Evolutionary conservation across 306 rosid genomes (phyloP).

Genomic region (Glycyrrhiza uralensis): DNA sequence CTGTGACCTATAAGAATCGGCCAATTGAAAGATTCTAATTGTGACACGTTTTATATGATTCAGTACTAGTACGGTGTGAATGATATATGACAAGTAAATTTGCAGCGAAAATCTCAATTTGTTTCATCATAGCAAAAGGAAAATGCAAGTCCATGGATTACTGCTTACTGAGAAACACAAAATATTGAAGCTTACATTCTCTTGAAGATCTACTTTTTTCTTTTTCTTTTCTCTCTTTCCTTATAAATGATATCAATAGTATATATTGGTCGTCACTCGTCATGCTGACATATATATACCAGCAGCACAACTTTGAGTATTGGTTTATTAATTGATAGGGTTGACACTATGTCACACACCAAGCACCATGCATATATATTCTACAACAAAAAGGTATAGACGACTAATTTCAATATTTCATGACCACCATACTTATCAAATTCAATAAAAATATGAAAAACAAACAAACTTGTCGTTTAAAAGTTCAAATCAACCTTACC

Average conservation of each 20-base stretch:
- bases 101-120: neutral
- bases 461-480: neutral
- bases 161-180: neutral
- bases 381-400: neutral
- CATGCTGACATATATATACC: slow-evolving; percentile 27
- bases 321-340: neutral
- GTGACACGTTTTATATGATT: slow-evolving; percentile 5
- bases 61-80: neutral
- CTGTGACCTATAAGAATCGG: neutral
- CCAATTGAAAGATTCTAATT: neutral
- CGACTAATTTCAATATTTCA: slow-evolving; percentile 9
- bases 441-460: neutral
- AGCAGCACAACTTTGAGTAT: neutral
- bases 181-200: neutral
- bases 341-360: neutral
- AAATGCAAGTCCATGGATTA: neutral
- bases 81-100: neutral
- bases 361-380: neutral
- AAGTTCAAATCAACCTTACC: neutral
- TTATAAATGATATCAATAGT: no score
- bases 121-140: neutral
- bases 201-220: neutral
- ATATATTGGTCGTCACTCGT: no score
- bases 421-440: neutral
- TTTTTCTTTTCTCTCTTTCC: no score